Conservation (phyloP, 805 yeast species). For the Metschnikowia baotianmanensis region DNA sequence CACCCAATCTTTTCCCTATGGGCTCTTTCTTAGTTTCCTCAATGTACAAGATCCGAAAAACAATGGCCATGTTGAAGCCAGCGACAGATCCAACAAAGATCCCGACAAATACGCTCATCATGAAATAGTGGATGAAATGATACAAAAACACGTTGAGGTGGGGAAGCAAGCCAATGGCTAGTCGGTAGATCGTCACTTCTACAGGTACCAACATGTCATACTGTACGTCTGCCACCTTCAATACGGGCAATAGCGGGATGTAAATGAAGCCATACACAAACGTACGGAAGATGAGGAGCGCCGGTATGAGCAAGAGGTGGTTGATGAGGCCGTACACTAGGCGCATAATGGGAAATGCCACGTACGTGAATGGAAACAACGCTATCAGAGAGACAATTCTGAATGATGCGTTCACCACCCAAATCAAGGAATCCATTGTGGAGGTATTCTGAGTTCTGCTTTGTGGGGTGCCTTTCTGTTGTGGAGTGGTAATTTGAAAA, state of each 20-base stretch:
- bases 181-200: constrained; percentile 15
- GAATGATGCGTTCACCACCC: background rate
- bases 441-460: background rate
- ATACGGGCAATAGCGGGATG: constrained; percentile 18
- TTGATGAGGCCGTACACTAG: constrained; percentile 9
- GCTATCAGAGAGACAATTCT: background rate
- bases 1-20: background rate
- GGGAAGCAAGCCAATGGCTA: constrained; percentile 11
- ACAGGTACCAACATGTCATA: constrained; percentile 17
- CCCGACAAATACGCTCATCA: constrained; percentile 19
- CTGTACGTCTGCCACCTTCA: constrained; percentile 9
- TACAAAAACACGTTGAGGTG: constrained; percentile 13
- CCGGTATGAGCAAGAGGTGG: constrained; percentile 16
- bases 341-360: constrained; percentile 9
- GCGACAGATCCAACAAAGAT: constrained; percentile 16
- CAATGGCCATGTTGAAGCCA: constrained; percentile 17
- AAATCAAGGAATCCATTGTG: constrained; percentile 1
- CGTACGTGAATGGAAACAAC: constrained; percentile 15
- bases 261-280: constrained; percentile 18
- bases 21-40: constrained; percentile 1
- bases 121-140: constrained; percentile 16
- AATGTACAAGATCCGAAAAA: constrained; percentile 4
- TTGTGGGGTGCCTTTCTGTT: background rate
- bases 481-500: background rate
- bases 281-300: constrained; percentile 16